phyloP scores from a whole-genome alignment of 495 filamentous ascomycete genomes.

The Tuber borchii region DNA sequence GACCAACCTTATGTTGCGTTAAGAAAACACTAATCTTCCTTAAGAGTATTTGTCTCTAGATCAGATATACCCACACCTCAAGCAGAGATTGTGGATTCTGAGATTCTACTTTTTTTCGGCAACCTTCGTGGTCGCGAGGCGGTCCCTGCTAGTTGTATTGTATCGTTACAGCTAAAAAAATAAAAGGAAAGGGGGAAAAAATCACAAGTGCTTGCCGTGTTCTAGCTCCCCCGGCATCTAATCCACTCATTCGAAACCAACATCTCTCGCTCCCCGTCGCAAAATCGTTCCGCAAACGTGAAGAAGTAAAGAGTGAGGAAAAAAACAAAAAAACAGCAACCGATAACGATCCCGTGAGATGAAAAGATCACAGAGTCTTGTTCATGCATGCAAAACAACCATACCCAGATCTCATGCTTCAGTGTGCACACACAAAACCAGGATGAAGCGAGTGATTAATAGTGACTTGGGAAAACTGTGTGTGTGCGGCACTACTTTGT shows the following conservation, averaged over 20 bases:
- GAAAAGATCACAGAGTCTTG: background rate
- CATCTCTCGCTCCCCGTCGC: background rate
- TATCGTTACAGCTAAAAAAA: too few relatives aligned
- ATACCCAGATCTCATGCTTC: background rate
- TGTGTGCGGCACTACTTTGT: background rate
- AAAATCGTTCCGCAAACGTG: background rate
- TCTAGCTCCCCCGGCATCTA: background rate
- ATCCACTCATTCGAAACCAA: background rate
- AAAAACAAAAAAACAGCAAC: background rate
- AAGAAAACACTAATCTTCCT: too few relatives aligned
- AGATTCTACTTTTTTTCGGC: too few relatives aligned
- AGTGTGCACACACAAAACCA: background rate
- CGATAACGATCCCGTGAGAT: background rate
- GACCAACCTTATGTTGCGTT: too few relatives aligned
- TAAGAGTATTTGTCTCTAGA: too few relatives aligned
- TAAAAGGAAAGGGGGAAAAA: too few relatives aligned
- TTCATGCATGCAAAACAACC: background rate
- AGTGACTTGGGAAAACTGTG: background rate
- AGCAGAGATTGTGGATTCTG: too few relatives aligned
- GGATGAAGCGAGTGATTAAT: background rate
- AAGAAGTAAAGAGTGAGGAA: background rate
- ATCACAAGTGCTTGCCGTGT: background rate
- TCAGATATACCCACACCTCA: too few relatives aligned
- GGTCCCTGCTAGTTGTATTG: too few relatives aligned
- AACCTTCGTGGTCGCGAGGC: too few relatives aligned